Evolutionary conservation across 1,139 yeast species (phyloP).

Genomic region (Protomyces pachydermus): DNA sequence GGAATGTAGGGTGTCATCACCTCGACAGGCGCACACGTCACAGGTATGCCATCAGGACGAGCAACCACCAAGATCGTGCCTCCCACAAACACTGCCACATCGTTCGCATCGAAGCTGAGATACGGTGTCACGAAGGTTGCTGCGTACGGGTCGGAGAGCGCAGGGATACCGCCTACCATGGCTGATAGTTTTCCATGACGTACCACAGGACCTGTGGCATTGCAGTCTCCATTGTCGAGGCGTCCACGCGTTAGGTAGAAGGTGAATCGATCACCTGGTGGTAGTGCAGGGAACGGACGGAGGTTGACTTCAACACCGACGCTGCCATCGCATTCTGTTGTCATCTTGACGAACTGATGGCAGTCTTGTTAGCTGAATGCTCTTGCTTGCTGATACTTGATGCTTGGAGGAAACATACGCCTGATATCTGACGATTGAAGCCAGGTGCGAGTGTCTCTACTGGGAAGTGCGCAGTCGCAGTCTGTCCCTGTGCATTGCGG

Average conservation of each 20-base stretch:
- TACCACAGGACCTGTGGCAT: not conserved
- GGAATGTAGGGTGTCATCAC: not conserved
- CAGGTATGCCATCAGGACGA: not conserved
- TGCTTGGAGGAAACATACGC: not conserved
- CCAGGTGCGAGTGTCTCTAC: not conserved
- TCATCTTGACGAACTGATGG: not conserved
- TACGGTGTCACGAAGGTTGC: not conserved
- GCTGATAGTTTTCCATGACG: not conserved
- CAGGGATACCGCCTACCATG: not conserved
- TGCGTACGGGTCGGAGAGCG: not conserved
- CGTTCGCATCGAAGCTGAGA: not conserved
- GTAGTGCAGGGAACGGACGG: not conserved
- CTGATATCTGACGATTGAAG: not conserved
- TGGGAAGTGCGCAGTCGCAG: not conserved
- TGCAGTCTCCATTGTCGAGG: not conserved
- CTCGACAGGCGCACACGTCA: not conserved
- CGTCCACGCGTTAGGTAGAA: not conserved
- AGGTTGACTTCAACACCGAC: not conserved
- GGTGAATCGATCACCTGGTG: not conserved
- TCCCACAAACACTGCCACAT: not conserved
- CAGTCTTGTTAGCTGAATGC: no score
- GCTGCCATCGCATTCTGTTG: not conserved
- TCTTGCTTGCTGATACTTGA: no score
- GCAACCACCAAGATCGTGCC: not conserved
- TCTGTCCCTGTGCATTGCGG: not conserved